Base-by-base conservation (phyloP, 192 early-diverging fungal species). In the Coemansia sp. region DNA sequence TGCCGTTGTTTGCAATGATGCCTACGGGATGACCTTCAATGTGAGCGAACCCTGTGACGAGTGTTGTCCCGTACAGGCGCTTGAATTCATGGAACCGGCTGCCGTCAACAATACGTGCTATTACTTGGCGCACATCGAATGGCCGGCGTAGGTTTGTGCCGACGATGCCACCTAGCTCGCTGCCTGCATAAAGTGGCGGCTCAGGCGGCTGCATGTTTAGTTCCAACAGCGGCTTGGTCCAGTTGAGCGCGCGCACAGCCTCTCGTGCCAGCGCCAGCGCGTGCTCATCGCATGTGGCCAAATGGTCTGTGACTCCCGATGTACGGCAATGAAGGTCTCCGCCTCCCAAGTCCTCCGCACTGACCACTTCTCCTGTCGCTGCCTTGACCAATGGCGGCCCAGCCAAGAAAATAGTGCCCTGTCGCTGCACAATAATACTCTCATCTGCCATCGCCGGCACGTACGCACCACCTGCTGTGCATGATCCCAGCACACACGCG, bases 391-490 rank as follows among this genome's bases (percentile, higher is more conserved):
- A 82, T 64, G 96, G 96, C 61, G 96, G 96, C 2, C 96, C 96
- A 3, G 88, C 96, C 67, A 96, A 85, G 83, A 98, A 98, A 60
- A 98, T 98, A 3, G 96, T 98, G 7, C 96, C 96, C 73, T 98
- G 94, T 29, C 90, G 91, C 61, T 85, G 84, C 32, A 98, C 96
- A 84, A 98, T 98, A 60, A 98, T 89, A 83, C 90, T 93, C 78
- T 98, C 94, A 76, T 98, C 96, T 38, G 95, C 92, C 96, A 98
- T 98, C 11, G 96, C 94, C 45, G 96, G 96, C 24, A 98, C 94
- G 73, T 98, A 98, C 2, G 96, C 96, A 60, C 96, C 93, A 64
- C 94, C 94, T 17, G 96, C 96, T 19, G 96, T 98, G 83, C 96
- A 98, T 15, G 93, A 94, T 15, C 96, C 96, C 82, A 98, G 86